Base-by-base conservation (phyloP, 306 rosid species). In the Prunus salicina region DNA sequence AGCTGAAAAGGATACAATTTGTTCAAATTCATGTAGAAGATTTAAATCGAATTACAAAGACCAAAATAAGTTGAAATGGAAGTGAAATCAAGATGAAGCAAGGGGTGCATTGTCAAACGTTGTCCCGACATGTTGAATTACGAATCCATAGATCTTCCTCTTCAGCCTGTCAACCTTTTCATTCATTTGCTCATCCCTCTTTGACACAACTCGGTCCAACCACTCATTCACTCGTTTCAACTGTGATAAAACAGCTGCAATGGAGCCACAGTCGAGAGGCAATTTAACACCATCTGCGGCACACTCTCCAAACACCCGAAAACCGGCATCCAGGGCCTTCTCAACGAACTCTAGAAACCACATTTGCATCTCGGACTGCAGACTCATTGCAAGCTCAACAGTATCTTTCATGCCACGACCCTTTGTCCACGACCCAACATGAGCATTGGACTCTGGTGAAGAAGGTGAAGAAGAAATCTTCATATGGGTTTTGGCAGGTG, bases 121-220 rank as follows among this genome's bases (percentile, higher is more conserved):
- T 22, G 97, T 90, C 49, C 97, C 99, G 14, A 95, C 99, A 80
- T 95, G 97, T 74, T 92, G 99, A 77, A 95, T 92, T 18, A 95
- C 97, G 81, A 95, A 95, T 10, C 97, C 93, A 11, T 95, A 95
- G 75, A 95, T 95, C 85, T 92, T 95, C 73, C 98, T 82, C 89
- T 92, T 95, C 72, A 95, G 77, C 47, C 85, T 76, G 62, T 92
- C 99, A 62, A 92, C 85, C 84, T 88, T 92, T 24, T 83, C 89
- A 3, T 79, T 77, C 72, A 88, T 69, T 38, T 71, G 73, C 22
- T 85, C 88, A 67, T 92, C 88, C 70, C 84, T 88, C 68, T 81
- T 83, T 5, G 90, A 87, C 63, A 88, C 85, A 66, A 73, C 87
- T 8, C 84, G 74, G 49, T 95, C 99, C 84, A 95, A 78, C 99